Percentiles rank a stretch among this genome's conserved stretches.
Evolutionary conservation across 805 yeast species (phyloP).

Genomic region (Kurtzmaniella fragi): DNA sequence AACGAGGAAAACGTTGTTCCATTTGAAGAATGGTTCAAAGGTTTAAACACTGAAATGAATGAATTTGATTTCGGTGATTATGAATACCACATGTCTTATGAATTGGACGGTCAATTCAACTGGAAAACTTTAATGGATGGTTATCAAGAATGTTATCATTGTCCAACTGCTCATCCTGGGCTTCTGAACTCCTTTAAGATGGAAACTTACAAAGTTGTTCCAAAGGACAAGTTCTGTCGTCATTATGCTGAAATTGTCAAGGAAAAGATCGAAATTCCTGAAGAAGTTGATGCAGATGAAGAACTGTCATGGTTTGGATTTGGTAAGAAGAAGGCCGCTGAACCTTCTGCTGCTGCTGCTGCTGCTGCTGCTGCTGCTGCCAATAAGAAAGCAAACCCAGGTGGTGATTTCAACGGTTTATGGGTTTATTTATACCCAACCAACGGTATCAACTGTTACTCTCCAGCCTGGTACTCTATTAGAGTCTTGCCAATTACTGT

Average conservation of each 20-base stretch:
- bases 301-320: slow-evolving; percentile 46
- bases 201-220: slow-evolving; percentile 63
- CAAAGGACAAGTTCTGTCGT: slow-evolving; percentile 54
- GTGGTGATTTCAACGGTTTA: slow-evolving; percentile 58
- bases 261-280: slow-evolving; percentile 24
- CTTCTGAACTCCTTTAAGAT: slow-evolving; percentile 51
- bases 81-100: slow-evolving; percentile 61
- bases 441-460: slow-evolving; percentile 58
- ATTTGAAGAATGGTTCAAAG: slow-evolving; percentile 49
- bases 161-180: slow-evolving; percentile 67
- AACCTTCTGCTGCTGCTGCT: slow-evolving; percentile 11
- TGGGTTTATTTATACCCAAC: slow-evolving; percentile 61
- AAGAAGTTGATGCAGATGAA: slow-evolving; percentile 25
- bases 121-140: slow-evolving; percentile 69
- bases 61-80: slow-evolving; percentile 59
- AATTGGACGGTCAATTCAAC: slow-evolving; percentile 57
- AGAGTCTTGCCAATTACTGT: slow-evolving; percentile 54
- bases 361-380: slow-evolving; percentile 2
- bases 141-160: slow-evolving; percentile 63
- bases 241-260: slow-evolving; percentile 53
- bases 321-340: slow-evolving; percentile 20
- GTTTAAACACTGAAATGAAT: slow-evolving; percentile 46
- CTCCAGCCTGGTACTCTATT: slow-evolving; percentile 64
- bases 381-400: slow-evolving; percentile 42
- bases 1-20: slow-evolving; percentile 41